Evolutionary conservation across 2,329 filamentous ascomycete species (phyloP).

Genomic region (Zymoseptoria crescenta): DNA sequence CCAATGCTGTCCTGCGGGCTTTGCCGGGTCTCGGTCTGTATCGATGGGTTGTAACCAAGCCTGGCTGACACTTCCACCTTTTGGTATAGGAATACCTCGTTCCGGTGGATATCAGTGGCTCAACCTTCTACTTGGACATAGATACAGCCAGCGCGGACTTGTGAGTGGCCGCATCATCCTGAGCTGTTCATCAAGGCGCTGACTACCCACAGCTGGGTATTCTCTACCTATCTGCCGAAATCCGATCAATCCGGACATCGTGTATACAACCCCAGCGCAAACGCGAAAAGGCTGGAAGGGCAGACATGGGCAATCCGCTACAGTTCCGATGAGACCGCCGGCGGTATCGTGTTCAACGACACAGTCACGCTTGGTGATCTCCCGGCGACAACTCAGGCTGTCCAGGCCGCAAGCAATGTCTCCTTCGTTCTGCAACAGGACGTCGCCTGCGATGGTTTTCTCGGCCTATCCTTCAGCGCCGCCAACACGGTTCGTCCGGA

Average conservation of each 20-base stretch:
- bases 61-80: no score
- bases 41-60: no score
- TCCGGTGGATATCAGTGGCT: no score
- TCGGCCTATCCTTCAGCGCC: constrained; percentile 49
- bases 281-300: constrained; percentile 34
- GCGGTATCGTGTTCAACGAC: constrained; percentile 56
- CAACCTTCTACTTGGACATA: no score
- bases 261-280: constrained; percentile 45
- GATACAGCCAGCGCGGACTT: no score
- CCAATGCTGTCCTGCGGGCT: no score
- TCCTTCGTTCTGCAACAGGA: constrained; percentile 45
- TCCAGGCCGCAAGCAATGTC: constrained; percentile 53
- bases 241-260: constrained; percentile 44
- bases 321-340: constrained; percentile 55
- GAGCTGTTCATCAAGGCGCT: no score
- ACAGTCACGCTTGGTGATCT: constrained; percentile 52
- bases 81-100: no score
- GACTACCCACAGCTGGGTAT: constrained; percentile 48
- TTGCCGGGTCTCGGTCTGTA: no score
- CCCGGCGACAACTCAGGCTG: constrained; percentile 51
- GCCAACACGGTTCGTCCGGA: constrained; percentile 48
- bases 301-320: constrained; percentile 53
- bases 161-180: no score
- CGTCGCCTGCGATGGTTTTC: constrained; percentile 44
- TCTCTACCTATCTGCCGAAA: constrained; percentile 48